phyloP scores from a whole-genome alignment of 2,329 filamentous ascomycete genomes.

The Fusarium staphyleae region DNA sequence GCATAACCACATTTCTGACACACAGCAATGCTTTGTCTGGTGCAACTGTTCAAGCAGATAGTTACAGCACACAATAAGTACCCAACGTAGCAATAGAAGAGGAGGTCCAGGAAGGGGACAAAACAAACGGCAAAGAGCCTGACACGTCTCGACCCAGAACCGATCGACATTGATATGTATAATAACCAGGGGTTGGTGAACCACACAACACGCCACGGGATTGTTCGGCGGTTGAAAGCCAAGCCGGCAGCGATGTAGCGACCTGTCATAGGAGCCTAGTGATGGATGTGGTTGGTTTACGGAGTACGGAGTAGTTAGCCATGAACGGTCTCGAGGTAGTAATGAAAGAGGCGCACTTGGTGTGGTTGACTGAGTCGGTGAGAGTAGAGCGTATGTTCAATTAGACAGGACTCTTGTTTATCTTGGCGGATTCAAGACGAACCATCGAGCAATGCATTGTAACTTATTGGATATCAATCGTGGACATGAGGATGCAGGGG shows the following conservation, averaged over 20 bases:
- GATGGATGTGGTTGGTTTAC: conserved; percentile 4
- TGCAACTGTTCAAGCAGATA: too few relatives aligned
- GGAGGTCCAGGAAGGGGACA: background rate
- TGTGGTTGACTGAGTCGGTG: background rate
- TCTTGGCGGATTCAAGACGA: too few relatives aligned
- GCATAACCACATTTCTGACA: conserved; percentile 29
- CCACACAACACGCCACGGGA: conserved; percentile 22
- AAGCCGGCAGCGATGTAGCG: conserved; percentile 37
- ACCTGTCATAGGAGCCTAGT: conserved; percentile 23
- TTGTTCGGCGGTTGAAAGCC: conserved; percentile 25
- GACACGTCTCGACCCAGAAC: conserved; percentile 11
- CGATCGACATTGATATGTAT: conserved; percentile 15
- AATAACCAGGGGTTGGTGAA: conserved; percentile 22
- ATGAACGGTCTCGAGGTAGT: background rate
- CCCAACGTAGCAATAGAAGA: background rate
- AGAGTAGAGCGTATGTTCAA: background rate
- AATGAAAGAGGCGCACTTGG: background rate
- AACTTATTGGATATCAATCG: too few relatives aligned
- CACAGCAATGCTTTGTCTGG: conserved; percentile 35
- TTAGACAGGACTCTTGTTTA: too few relatives aligned
- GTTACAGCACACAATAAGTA: conserved; percentile 11
- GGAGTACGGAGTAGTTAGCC: too few relatives aligned
- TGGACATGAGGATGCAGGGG: too few relatives aligned
- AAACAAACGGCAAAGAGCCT: background rate
- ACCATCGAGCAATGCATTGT: background rate